Evolutionary conservation across 257 asterid genomes (phyloP), one percentile per base, ranked within the genome.

Genomic region (Cordia subcordata): DNA sequence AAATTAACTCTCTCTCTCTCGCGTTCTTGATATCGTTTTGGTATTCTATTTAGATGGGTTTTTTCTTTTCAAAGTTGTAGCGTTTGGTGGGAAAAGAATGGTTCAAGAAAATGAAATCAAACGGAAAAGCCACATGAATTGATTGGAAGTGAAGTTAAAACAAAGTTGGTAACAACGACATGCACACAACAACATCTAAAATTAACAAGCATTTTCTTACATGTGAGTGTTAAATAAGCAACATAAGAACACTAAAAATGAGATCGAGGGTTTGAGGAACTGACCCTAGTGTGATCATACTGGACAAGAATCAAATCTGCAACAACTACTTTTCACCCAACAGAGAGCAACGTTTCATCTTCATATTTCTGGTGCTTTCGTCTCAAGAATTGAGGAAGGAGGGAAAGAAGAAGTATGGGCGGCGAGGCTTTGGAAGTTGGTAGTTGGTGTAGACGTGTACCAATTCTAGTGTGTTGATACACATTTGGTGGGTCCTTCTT

Each of bases 71-170:
- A 37, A 46, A 33, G 55, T 65, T n/a, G 11, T 59, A 53, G 66
- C 57, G 73, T 69, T 81, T 60, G 78, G 64, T 69, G 78, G 35
- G 81, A 70, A 65, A 63, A 70, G n/a, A 63, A 58, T 39, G 33
- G 49, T 52, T 55, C 1, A 18, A 32, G 45, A 57, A 63, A 65
- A 60, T 60, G 39, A 71, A 85, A 78, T 77, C 59, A 71, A 72
- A 53, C n/a, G 68, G 81, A 69, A 68, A 71, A 80, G 70, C 76
- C 85, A 55, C 49, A 58, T 52, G 54, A 70, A 66, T 74, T 39
- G 72, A 70, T 87, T 85, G 81, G 69, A 75, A 76, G 84, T 59
- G 53, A 87, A 87, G 95, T 58, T 66, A 67, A n/a, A 67, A 75
- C 23, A 76, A 65, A 64, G 66, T 58, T 64, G 82, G 78, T 75